These are phyloP conservation scores for Lepidium aucheri DNA, from an alignment of 345 rosid species.

Conservation along the genomic window DNA sequence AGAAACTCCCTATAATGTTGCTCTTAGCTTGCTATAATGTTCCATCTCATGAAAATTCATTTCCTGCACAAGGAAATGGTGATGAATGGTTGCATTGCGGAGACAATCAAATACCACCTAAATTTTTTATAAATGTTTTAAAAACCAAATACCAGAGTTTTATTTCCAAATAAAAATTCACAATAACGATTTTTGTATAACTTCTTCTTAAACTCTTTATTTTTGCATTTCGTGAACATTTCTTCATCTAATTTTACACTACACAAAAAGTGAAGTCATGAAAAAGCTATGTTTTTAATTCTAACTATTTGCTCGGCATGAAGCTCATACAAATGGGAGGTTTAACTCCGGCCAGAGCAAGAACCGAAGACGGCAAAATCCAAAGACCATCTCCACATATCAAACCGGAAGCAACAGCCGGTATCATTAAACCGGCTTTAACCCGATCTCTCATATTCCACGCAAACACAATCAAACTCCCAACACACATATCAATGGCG, in stretches of 20 bases:
- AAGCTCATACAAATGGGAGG: conserved; percentile 35
- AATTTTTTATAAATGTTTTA: too few relatives aligned
- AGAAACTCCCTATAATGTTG: too few relatives aligned
- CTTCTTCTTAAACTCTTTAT: background rate
- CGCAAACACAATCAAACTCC: conserved; percentile 40
- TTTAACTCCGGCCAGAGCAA: conserved; percentile 27
- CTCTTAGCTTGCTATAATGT: too few relatives aligned
- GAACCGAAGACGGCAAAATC: conserved; percentile 35
- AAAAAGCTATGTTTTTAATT: background rate
- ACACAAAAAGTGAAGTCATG: background rate
- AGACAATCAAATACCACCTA: too few relatives aligned
- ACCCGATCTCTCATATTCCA: conserved; percentile 36
- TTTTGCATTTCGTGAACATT: background rate
- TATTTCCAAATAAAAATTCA: too few relatives aligned
- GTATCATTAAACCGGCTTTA: conserved; percentile 28
- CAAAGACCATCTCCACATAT: conserved; percentile 37
- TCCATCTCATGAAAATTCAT: too few relatives aligned
- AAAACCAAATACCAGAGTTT: too few relatives aligned
- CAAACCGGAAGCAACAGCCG: conserved; percentile 36
- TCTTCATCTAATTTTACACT: conserved; percentile 1
- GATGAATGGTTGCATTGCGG: too few relatives aligned
- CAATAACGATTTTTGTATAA: too few relatives aligned
- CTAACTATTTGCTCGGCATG: conserved; percentile 5
- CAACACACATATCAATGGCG: conserved; percentile 46
- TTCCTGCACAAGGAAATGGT: too few relatives aligned